These are phyloP conservation scores for Myxozyma neotropica DNA, from an alignment of 805 yeast genomes.

Conservation along the genomic window DNA sequence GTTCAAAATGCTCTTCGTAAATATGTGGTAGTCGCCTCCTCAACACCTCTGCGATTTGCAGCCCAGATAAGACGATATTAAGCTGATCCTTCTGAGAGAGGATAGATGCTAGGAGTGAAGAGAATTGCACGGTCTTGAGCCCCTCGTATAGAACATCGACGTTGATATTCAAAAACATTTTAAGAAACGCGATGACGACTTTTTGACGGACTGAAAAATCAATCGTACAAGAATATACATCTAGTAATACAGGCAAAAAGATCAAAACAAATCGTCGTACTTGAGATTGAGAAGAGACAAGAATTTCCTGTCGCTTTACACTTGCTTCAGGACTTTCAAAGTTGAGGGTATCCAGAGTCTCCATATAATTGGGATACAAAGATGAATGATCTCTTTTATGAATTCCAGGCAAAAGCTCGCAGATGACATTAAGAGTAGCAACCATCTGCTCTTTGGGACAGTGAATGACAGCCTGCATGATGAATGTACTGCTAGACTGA, in stretches of 20 bases:
- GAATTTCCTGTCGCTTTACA: conserved; percentile 36
- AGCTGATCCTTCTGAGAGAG: conserved; percentile 39
- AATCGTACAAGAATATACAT: conserved; percentile 71
- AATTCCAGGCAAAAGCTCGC: conserved; percentile 58
- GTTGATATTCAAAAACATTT: conserved; percentile 52
- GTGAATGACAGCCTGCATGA: conserved; percentile 73
- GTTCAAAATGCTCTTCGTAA: conserved; percentile 56
- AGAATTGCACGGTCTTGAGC: conserved; percentile 37
- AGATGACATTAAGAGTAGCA: conserved; percentile 57
- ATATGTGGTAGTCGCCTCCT: conserved; percentile 49
- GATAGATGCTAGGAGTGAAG: conserved; percentile 40
- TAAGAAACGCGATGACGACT: conserved; percentile 55
- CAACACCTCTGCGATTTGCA: conserved; percentile 52
- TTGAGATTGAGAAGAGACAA: conserved; percentile 21
- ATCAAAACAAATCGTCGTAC: conserved; percentile 48
- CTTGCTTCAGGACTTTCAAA: conserved; percentile 26
- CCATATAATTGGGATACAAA: conserved; percentile 11
- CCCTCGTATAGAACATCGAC: conserved; percentile 33
- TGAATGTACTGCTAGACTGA: conserved; percentile 44
- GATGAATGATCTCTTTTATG: conserved; percentile 34
- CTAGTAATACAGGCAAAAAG: conserved; percentile 57
- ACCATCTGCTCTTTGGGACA: conserved; percentile 68
- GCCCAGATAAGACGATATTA: conserved; percentile 53
- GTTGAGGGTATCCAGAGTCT: not conserved
- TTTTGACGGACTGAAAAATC: conserved; percentile 64